Conservation (phyloP, 352 stramenopile species). For the Phytophthora ohioensis region DNA sequence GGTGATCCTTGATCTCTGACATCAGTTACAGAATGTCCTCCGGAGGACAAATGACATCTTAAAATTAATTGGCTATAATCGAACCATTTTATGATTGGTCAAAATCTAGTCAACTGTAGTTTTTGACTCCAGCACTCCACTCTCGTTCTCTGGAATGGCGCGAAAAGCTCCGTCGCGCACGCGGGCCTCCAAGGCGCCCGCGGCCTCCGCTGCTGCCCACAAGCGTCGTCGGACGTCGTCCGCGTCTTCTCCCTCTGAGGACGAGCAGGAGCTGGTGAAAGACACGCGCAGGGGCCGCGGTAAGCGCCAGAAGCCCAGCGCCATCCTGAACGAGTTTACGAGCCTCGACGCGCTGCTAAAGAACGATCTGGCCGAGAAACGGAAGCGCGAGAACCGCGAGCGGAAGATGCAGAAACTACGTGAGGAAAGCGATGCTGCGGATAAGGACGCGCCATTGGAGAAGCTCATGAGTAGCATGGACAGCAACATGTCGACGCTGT, state of each 20-base stretch:
- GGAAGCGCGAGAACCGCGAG: constrained; percentile 64
- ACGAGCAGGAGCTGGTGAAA: constrained; percentile 55
- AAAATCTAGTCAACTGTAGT: background rate
- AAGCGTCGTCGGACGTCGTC: constrained; percentile 22
- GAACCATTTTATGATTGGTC: background rate
- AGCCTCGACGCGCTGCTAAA: constrained; percentile 80
- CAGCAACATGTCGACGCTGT: constrained; percentile 75
- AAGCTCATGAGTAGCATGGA: constrained; percentile 79
- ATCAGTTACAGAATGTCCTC: too few species aligned
- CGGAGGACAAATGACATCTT: too few species aligned
- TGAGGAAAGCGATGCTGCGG: constrained; percentile 53
- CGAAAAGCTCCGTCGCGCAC: constrained; percentile 13
- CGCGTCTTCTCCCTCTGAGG: constrained; percentile 33
- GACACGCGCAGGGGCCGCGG: constrained; percentile 53
- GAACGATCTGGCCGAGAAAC: constrained; percentile 65
- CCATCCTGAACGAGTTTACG: constrained; percentile 71
- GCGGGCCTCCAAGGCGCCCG: constrained; percentile 18
- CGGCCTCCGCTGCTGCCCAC: background rate
- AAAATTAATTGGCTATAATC: background rate
- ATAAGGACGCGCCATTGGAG: constrained; percentile 45
- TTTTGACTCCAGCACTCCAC: too few species aligned
- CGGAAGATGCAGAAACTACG: constrained; percentile 66
- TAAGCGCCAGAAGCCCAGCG: constrained; percentile 41
- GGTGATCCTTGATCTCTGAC: too few species aligned
- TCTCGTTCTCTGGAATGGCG: constrained; percentile 8